Evolutionary conservation across 192 early-diverging fungal species (phyloP), one percentile per base, ranked within the genome.

Genomic region (Coemansia sp.): DNA sequence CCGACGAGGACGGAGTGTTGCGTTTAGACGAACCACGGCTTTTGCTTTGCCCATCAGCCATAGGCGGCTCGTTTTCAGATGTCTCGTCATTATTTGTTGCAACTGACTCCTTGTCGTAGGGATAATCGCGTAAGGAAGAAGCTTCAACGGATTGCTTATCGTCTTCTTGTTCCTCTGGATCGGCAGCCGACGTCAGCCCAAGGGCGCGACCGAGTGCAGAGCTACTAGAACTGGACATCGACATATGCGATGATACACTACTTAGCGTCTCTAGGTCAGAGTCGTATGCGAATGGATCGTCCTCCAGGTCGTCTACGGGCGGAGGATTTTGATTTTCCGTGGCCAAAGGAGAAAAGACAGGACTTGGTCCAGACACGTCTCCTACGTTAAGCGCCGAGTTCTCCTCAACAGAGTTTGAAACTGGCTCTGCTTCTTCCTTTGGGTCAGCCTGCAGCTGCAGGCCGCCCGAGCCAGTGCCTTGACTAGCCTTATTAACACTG

Each of bases 211-310:
- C 78, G 2, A 75, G 52, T 1, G 66, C 30, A 34, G 72, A 75
- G 48, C 62, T 35, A 23, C 42, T 58, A 0, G 78, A 66, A 59
- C 78, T 71, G 39, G 72, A 65, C n/a, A 81, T 81, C 13, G 78
- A 81, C 25, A 72, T 68, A 51, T 75, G 78, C 21, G 79, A 82
- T 0, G 79, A 82, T 26, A 82, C 75, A 33, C 71, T 82, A 71
- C 74, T 82, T 4, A 82, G 74, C 7, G 79, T 82, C 42, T 82
- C 79, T 23, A 82, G 58, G 25, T 82, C 79, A 2, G 79, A 82
- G 68, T 82, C 75, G 60, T 82, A 82, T 21, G 74, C 74, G 61
- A 82, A 82, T 33, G 75, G 75, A 57, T 82, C 79, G 33, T 82
- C 48, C 23, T 51, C 73, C 8, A 63, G 48, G 25, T 62, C 69